These are phyloP conservation scores for Mortierella sp. DNA, from an alignment of 371 early-diverging fungal genomes.

Conservation along the genomic window DNA sequence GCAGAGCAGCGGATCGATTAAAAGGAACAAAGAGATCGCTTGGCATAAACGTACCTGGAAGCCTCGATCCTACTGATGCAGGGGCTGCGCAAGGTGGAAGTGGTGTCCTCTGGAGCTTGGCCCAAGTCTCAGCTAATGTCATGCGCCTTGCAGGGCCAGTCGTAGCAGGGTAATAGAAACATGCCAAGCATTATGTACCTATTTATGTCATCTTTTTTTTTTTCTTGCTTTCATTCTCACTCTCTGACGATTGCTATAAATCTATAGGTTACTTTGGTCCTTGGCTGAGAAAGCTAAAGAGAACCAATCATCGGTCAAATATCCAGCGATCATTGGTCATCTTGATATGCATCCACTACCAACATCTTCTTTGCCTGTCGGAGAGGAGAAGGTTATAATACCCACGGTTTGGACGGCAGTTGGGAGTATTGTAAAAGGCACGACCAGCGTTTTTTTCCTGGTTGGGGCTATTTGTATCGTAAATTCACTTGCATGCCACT, in stretches of 20 bases:
- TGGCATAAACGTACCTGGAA: neutral
- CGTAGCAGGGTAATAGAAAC: conserved; percentile 26
- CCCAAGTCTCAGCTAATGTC: conserved; percentile 38
- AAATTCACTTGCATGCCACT: conserved; percentile 24
- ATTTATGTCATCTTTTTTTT: neutral
- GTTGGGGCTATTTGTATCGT: conserved; percentile 28
- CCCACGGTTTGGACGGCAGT: neutral
- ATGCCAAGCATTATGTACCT: neutral
- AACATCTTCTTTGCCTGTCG: neutral
- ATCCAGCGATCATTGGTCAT: too few relatives aligned
- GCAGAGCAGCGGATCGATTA: conserved; percentile 35
- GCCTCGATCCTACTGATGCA: neutral
- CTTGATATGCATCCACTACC: too few relatives aligned
- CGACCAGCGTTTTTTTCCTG: conserved; percentile 32
- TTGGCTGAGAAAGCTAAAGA: too few relatives aligned
- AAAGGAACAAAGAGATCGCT: neutral
- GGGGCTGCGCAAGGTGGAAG: conserved; percentile 18
- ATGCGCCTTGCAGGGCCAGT: conserved; percentile 44
- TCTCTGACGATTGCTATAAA: neutral
- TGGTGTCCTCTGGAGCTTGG: conserved; percentile 40
- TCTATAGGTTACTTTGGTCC: too few relatives aligned
- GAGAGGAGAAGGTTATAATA: neutral
- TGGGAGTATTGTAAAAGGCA: conserved; percentile 13
- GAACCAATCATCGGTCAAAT: too few relatives aligned
- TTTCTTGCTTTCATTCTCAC: neutral